Conservation (phyloP, 805 yeast genomes). For the Candida morakotiae region DNA sequence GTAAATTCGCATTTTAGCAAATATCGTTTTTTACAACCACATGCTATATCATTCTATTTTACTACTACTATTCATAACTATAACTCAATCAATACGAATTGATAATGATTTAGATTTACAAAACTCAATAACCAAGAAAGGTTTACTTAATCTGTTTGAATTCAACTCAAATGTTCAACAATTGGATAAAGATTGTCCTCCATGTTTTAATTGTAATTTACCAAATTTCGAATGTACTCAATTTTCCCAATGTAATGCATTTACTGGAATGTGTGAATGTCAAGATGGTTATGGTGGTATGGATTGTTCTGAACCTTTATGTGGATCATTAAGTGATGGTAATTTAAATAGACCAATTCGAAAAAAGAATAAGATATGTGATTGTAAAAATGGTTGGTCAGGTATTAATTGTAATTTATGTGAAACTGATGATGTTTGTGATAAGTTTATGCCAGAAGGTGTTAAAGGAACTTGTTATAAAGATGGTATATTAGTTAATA, state of each 20-base stretch:
- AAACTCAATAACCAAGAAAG: slow-evolving; percentile 16
- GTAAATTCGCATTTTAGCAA: no score
- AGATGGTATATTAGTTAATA: slow-evolving; percentile 76
- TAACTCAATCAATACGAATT: slow-evolving; percentile 1
- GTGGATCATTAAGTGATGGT: slow-evolving; percentile 76
- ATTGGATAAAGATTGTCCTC: slow-evolving; percentile 59
- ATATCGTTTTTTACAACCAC: no score
- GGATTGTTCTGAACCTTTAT: slow-evolving; percentile 83
- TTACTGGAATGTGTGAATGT: slow-evolving; percentile 90
- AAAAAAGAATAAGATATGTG: slow-evolving; percentile 51
- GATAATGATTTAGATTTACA: slow-evolving; percentile 9
- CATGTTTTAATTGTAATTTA: slow-evolving; percentile 91
- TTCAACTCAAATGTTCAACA: slow-evolving; percentile 8
- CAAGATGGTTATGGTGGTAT: slow-evolving; percentile 90
- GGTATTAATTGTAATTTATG: slow-evolving; percentile 95
- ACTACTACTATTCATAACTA: neutral
- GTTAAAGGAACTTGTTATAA: slow-evolving; percentile 84
- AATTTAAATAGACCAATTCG: slow-evolving; percentile 60
- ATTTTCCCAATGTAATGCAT: slow-evolving; percentile 82
- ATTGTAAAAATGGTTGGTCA: slow-evolving; percentile 82
- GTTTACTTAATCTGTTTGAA: slow-evolving; percentile 18
- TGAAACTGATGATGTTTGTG: slow-evolving; percentile 67
- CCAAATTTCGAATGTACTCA: slow-evolving; percentile 90
- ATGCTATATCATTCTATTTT: no score
- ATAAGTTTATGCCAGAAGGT: slow-evolving; percentile 82